Evolutionary conservation across 371 early-diverging fungal genomes (phyloP).

Genomic region (Mortierella sp.): DNA sequence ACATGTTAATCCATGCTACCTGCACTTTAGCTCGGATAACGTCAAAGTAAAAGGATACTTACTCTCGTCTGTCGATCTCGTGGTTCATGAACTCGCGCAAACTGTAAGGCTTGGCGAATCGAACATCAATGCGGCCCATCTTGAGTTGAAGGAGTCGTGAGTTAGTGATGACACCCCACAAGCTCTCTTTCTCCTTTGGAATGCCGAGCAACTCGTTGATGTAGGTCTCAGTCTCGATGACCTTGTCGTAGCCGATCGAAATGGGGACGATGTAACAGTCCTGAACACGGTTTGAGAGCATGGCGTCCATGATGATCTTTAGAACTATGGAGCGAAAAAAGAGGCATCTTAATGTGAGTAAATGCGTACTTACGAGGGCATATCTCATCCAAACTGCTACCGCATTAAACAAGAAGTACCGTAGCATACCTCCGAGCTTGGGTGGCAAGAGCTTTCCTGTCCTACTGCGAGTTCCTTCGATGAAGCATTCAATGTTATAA

Average conservation of each 20-base stretch:
- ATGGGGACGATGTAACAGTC: conserved; percentile 89
- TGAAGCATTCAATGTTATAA: conserved; percentile 88
- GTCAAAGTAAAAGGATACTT: conserved; percentile 14
- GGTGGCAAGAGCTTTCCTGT: conserved; percentile 83
- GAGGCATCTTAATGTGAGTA: background rate
- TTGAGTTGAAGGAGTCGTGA: conserved; percentile 75
- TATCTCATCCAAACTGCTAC: background rate
- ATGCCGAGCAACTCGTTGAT: conserved; percentile 86
- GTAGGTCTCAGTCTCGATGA: conserved; percentile 88
- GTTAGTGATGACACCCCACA: conserved; percentile 75
- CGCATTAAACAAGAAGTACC: background rate
- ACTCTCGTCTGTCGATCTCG: conserved; percentile 68
- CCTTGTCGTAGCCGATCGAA: conserved; percentile 89
- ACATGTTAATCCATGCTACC: background rate
- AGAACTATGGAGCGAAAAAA: conserved; percentile 61
- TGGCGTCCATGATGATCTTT: conserved; percentile 84
- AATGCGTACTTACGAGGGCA: background rate
- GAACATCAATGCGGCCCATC: conserved; percentile 84
- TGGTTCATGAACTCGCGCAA: conserved; percentile 76
- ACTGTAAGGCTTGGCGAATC: conserved; percentile 86
- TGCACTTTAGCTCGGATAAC: background rate
- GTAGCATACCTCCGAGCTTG: conserved; percentile 73
- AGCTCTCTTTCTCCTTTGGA: conserved; percentile 87
- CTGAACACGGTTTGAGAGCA: conserved; percentile 69
- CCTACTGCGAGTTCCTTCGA: conserved; percentile 90